Evolutionary conservation across 2,329 filamentous ascomycete genomes (phyloP).

Genomic region (Proliferodiscus dingleyae): DNA sequence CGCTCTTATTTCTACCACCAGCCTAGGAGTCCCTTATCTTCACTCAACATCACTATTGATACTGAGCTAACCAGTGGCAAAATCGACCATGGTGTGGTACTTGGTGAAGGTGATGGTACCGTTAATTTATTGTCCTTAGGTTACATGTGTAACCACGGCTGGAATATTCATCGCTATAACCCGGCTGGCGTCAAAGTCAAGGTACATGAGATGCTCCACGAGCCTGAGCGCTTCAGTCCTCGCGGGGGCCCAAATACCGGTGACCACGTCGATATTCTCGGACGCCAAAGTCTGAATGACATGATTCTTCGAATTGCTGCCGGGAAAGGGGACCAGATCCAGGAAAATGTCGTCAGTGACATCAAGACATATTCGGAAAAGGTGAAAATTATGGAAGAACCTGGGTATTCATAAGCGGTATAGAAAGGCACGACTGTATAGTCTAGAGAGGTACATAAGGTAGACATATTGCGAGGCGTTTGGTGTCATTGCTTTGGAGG

Average conservation of each 20-base stretch:
- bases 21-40: slow-evolving; percentile 58
- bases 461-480: no score
- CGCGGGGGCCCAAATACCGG: slow-evolving; percentile 67
- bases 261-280: slow-evolving; percentile 95
- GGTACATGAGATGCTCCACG: slow-evolving; percentile 93
- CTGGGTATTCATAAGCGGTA: slow-evolving; percentile 17
- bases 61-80: slow-evolving; percentile 54
- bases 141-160: slow-evolving; percentile 96
- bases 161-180: slow-evolving; percentile 91
- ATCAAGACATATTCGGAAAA: slow-evolving; percentile 79
- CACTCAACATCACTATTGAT: slow-evolving; percentile 70
- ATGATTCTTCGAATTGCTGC: slow-evolving; percentile 81
- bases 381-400: slow-evolving; percentile 58
- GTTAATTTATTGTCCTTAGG: slow-evolving; percentile 88
- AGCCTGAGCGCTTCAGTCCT: slow-evolving; percentile 87
- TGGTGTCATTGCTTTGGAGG: no score
- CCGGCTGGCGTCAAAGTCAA: slow-evolving; percentile 76
- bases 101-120: slow-evolving; percentile 94
- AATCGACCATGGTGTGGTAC: slow-evolving; percentile 83
- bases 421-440: no score
- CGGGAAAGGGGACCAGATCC: slow-evolving; percentile 74
- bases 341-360: slow-evolving; percentile 72
- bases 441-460: no score
- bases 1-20: slow-evolving; percentile 83
- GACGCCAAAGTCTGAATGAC: slow-evolving; percentile 84